Percentiles rank a stretch among this genome's conserved stretches.
phyloP scores from a whole-genome alignment of 2,329 filamentous ascomycete species.

The Ceratocystis lukuohia region DNA sequence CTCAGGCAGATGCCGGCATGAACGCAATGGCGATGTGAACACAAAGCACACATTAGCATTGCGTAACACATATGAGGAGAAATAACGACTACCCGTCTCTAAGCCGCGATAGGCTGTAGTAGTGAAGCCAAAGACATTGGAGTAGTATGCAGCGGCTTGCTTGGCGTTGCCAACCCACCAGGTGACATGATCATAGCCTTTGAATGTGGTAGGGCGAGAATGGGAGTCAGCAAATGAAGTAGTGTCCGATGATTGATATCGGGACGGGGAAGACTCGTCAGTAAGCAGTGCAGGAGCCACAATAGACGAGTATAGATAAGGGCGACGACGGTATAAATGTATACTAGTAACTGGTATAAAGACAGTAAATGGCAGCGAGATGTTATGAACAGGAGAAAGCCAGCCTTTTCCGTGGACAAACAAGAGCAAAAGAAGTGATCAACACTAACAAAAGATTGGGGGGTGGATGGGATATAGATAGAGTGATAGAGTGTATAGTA shows the following conservation, averaged over 20 bases:
- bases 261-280: slow-evolving; percentile 23
- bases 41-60: slow-evolving; percentile 70
- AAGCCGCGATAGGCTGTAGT: slow-evolving; percentile 73
- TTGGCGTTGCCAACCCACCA: slow-evolving; percentile 98
- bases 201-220: slow-evolving; percentile 43
- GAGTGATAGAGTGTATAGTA: too few relatives aligned
- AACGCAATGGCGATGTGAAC: slow-evolving; percentile 68
- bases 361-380: background rate
- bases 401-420: background rate
- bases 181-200: slow-evolving; percentile 81
- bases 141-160: slow-evolving; percentile 82
- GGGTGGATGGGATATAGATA: too few relatives aligned
- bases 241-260: slow-evolving; percentile 7
- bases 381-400: background rate
- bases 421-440: background rate
- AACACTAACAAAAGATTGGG: too few relatives aligned
- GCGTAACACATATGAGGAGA: slow-evolving; percentile 71
- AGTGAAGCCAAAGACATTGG: slow-evolving; percentile 73
- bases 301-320: slow-evolving; percentile 20
- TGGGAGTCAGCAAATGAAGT: slow-evolving; percentile 43
- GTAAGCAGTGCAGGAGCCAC: slow-evolving; percentile 50
- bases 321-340: background rate
- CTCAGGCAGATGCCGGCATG: slow-evolving; percentile 37
- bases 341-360: background rate
- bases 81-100: slow-evolving; percentile 69